Evolutionary conservation across 129 eudicot genomes (phyloP).

Genomic region (carrot (Daucus carota)): DNA sequence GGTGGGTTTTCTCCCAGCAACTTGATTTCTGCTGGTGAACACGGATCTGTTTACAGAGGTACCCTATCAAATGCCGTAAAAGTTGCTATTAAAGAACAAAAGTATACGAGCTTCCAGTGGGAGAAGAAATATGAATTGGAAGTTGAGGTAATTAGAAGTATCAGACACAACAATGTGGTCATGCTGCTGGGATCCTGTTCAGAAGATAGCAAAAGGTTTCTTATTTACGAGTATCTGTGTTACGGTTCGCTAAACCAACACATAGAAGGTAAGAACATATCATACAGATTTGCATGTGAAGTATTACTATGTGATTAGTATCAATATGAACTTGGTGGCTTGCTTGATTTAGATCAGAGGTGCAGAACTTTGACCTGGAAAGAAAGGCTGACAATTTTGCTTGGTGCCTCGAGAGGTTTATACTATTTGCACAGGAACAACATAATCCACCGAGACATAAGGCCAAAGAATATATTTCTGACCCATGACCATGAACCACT

Average conservation of each 20-base stretch:
- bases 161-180: constrained; percentile 28
- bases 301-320: neutral
- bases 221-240: constrained; percentile 36
- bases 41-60: constrained; percentile 32
- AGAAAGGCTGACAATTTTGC: constrained; percentile 26
- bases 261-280: constrained; percentile 27
- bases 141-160: constrained; percentile 27
- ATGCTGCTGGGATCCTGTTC: constrained; percentile 32
- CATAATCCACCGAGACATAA: constrained; percentile 40
- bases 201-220: constrained; percentile 12
- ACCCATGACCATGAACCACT: constrained; percentile 33
- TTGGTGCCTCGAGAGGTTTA: constrained; percentile 37
- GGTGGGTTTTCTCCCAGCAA: constrained; percentile 33
- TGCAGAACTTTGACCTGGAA: constrained; percentile 23
- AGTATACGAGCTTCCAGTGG: constrained; percentile 8
- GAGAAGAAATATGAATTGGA: constrained; percentile 30
- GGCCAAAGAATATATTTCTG: constrained; percentile 31
- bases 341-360: constrained; percentile 22
- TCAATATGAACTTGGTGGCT: constrained; percentile 1
- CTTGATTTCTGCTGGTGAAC: constrained; percentile 34
- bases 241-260: constrained; percentile 39
- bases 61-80: constrained; percentile 15
- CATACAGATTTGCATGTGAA: neutral
- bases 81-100: constrained; percentile 30
- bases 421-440: constrained; percentile 25